phyloP scores from a whole-genome alignment of 352 stramenopile species.

The Phytophthora boehmeriae region DNA sequence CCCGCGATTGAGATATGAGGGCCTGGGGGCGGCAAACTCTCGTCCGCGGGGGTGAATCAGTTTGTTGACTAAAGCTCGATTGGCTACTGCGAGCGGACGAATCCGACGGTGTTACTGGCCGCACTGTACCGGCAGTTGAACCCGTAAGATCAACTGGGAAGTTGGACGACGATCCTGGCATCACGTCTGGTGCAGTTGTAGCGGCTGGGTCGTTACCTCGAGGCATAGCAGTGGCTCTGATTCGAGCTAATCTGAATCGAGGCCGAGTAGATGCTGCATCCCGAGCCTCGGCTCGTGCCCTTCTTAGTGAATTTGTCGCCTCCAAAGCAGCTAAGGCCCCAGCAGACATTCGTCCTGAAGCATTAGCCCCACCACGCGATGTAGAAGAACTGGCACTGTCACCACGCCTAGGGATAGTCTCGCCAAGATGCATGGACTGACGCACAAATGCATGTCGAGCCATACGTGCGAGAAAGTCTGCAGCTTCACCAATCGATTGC shows the following conservation, averaged over 20 bases:
- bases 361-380: background rate
- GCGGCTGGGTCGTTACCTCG: conserved; percentile 2
- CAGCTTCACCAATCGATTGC: conserved; percentile 58
- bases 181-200: background rate
- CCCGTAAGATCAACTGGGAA: conserved; percentile 29
- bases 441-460: conserved; percentile 58
- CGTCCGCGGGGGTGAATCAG: conserved; percentile 6
- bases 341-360: conserved; percentile 6
- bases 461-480: conserved; percentile 53
- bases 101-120: background rate
- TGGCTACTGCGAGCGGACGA: conserved; percentile 9
- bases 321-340: conserved; percentile 15
- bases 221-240: conserved; percentile 21
- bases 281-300: conserved; percentile 5
- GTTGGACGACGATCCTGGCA: conserved; percentile 15
- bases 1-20: conserved; percentile 40
- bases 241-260: conserved; percentile 24
- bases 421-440: conserved; percentile 35
- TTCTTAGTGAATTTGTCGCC: conserved; percentile 5
- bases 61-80: background rate
- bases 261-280: conserved; percentile 14
- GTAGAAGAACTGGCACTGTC: background rate
- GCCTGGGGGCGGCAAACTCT: conserved; percentile 7
- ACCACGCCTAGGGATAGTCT: conserved; percentile 23
- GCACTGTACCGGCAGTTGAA: background rate